Evolutionary conservation across 2,329 filamentous ascomycete genomes (phyloP), one percentile per base, ranked within the genome.

Genomic region (Botrytis byssoidea): DNA sequence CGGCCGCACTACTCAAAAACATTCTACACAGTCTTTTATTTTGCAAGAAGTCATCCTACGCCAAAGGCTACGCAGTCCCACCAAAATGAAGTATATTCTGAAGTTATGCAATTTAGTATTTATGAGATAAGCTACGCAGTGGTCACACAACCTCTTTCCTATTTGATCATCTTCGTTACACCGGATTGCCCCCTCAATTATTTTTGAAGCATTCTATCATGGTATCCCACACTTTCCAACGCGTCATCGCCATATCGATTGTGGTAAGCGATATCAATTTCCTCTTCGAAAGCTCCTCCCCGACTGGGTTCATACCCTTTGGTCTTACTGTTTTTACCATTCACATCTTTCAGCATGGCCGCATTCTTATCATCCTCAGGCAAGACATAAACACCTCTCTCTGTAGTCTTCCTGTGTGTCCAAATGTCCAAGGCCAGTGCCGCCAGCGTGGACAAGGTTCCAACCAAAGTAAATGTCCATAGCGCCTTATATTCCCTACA

Each of bases 401-500:
- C 61, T 12, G 71, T 75, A 10, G 74, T 70, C 35, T 76, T 77
- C n/a, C 61, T 74, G 32, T 78, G 74, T 10, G 77, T 80, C 29
- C 74, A 73, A 61, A 78, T 70, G 59, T 80, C 78, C 35, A 80
- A 74, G 22, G 63, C 73, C 8, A 79, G 68, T n/a, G 79, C 79
- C 29, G 71, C 69, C 40, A 79, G 63, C 0, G 79, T 78, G 20
- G 79, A 78, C 7, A 77, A 69, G 4, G 78, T 77, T 35, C 76
- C 79, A 65, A 78, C 61, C 46, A 80, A 71, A 1, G 79, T 78
- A 75, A 80, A 79, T 18, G 74, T 65, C 79, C 79, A 80, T 25
- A 80, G 51, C 32, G 77, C 75, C 61, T 80, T 80, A 44, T 80
- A 80, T 64, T 80, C 79, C 59, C 77, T 75, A 63, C 79, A 80